These are phyloP conservation scores for Conringia planisiliqua DNA, from an alignment of 345 rosid genomes.

Conservation along the genomic window DNA sequence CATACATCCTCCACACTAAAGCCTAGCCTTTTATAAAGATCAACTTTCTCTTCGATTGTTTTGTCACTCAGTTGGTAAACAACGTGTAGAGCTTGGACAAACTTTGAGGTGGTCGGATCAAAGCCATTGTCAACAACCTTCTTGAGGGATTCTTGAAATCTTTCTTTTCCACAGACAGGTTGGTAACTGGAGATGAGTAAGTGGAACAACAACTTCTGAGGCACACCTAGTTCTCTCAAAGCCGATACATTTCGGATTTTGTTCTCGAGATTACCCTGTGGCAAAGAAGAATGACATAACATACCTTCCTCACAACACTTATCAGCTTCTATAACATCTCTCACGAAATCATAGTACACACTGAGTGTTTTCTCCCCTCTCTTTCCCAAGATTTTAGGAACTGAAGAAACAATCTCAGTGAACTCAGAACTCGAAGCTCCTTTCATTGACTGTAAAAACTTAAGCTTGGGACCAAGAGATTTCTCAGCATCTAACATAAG, in stretches of 20 bases:
- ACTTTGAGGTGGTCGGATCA: constrained; percentile 15
- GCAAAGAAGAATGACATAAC: neutral
- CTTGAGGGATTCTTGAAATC: constrained; percentile 9
- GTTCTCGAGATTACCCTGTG: neutral
- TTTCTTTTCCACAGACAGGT: neutral
- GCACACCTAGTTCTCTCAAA: constrained; percentile 27
- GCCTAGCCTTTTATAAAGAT: constrained; percentile 30
- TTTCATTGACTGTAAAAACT: neutral
- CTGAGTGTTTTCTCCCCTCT: neutral
- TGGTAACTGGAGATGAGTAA: neutral
- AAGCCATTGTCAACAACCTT: constrained; percentile 15
- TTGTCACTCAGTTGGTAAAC: neutral
- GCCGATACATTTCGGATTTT: neutral
- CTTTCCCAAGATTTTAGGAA: constrained; percentile 18
- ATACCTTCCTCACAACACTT: neutral
- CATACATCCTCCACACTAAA: constrained; percentile 17
- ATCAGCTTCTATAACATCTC: neutral
- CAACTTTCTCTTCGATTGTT: constrained; percentile 4
- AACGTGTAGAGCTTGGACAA: constrained; percentile 15
- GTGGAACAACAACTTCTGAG: neutral
- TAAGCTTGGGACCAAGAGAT: neutral
- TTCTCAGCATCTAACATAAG: neutral
- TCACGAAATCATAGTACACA: constrained; percentile 17
- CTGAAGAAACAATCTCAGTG: neutral
- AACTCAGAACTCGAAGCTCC: constrained; percentile 27